These are phyloP conservation scores for Kodamaea arcana DNA, from an alignment of 1,139 yeast genomes.

Conservation along the genomic window DNA sequence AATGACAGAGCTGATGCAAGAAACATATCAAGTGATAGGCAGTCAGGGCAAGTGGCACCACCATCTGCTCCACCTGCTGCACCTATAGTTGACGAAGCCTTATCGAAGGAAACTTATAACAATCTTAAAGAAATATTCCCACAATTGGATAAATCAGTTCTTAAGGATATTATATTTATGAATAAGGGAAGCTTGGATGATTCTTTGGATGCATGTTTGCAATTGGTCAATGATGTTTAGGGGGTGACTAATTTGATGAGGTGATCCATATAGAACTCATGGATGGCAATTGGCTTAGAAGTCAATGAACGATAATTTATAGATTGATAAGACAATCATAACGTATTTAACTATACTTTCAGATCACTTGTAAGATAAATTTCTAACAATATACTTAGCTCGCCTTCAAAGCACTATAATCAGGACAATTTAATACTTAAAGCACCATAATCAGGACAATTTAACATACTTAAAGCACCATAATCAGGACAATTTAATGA, in stretches of 20 bases:
- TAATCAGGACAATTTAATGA: too few species aligned
- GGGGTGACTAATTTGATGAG: not conserved
- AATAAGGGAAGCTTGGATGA: constrained; percentile 68
- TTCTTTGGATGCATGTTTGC: constrained; percentile 65
- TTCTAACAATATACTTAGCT: too few species aligned
- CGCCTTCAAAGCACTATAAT: too few species aligned
- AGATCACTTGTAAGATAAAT: too few species aligned
- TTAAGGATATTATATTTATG: constrained; percentile 66
- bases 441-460: too few species aligned
- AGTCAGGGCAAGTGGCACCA: constrained; percentile 2
- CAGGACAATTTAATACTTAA: too few species aligned
- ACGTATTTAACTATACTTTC: too few species aligned
- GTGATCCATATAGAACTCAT: not conserved
- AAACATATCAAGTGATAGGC: not conserved
- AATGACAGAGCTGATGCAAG: constrained; percentile 1
- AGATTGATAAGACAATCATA: too few species aligned
- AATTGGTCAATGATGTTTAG: constrained; percentile 20
- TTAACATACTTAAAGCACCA: too few species aligned
- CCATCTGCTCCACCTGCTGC: constrained; percentile 4
- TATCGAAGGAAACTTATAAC: constrained; percentile 25
- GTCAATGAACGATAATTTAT: too few species aligned
- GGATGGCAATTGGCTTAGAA: too few species aligned
- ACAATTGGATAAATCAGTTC: constrained; percentile 58
- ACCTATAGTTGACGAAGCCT: constrained; percentile 4
- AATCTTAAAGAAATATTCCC: constrained; percentile 75